phyloP scores from a whole-genome alignment of 495 filamentous ascomycete genomes.

The Trypethelium eluteriae region DNA sequence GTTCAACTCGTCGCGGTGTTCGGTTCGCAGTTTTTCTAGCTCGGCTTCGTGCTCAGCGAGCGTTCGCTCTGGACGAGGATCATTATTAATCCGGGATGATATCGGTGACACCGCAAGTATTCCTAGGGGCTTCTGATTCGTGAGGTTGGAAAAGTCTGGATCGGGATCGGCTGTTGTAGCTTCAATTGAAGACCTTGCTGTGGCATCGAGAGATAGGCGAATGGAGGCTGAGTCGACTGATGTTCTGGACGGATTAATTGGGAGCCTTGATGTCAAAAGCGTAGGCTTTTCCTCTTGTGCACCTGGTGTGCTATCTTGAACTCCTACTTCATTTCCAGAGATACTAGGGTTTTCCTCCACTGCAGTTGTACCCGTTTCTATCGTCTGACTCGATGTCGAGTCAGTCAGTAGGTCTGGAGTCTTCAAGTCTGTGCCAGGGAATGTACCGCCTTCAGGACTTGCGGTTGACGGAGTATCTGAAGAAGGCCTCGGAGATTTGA shows the following conservation, averaged over 20 bases:
- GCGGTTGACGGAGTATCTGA: slow-evolving; percentile 10
- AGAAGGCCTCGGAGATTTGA: slow-evolving; percentile 16
- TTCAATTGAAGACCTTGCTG: slow-evolving; percentile 10
- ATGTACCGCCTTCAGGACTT: not conserved
- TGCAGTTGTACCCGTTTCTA: not conserved
- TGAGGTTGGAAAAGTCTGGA: not conserved
- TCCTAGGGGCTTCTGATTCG: not conserved
- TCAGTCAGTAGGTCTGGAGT: not conserved
- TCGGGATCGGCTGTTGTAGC: not conserved
- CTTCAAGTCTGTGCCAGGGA: not conserved
- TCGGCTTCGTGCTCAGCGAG: slow-evolving; percentile 21
- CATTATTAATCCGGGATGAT: not conserved
- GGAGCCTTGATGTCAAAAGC: slow-evolving; percentile 16
- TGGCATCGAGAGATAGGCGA: slow-evolving; percentile 15
- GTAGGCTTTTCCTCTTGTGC: slow-evolving; percentile 6
- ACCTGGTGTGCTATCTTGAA: not conserved
- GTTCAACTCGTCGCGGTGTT: slow-evolving; percentile 72
- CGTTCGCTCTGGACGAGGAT: not conserved
- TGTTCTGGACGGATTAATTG: slow-evolving; percentile 20
- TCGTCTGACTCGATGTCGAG: not conserved
- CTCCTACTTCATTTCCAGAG: not conserved
- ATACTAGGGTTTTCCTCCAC: slow-evolving; percentile 3
- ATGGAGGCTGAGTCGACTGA: slow-evolving; percentile 17
- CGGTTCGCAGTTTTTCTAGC: slow-evolving; percentile 45
- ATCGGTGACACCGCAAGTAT: not conserved